Conservation (phyloP, 108 stramenopile genomes). For the Skeletonema tropicum region DNA sequence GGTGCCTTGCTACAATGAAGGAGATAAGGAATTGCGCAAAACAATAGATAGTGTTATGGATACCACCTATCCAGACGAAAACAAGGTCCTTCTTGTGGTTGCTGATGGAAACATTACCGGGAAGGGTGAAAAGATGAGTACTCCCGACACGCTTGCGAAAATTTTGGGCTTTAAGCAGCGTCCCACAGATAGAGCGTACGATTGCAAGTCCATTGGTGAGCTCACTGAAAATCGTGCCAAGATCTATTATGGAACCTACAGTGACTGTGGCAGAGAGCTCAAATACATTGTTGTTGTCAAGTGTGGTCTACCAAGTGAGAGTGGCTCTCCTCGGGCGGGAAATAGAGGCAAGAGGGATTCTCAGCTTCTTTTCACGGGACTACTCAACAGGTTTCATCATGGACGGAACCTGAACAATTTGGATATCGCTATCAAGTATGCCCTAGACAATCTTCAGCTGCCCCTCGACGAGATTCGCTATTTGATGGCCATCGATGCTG, state of each 20-base stretch:
- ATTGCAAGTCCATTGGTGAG: slow-evolving; percentile 59
- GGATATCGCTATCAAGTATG: slow-evolving; percentile 52
- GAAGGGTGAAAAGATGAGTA: slow-evolving; percentile 47
- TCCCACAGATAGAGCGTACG: slow-evolving; percentile 42
- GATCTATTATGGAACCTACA: slow-evolving; percentile 52
- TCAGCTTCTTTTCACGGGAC: slow-evolving; percentile 54
- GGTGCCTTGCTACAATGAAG: slow-evolving; percentile 73
- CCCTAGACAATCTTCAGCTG: slow-evolving; percentile 50
- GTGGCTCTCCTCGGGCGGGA: slow-evolving; percentile 48
- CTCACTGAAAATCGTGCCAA: slow-evolving; percentile 49
- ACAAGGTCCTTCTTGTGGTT: slow-evolving; percentile 61
- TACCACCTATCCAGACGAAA: slow-evolving; percentile 58
- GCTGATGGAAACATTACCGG: slow-evolving; percentile 70
- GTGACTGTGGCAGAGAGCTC: slow-evolving; percentile 46
- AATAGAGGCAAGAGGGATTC: slow-evolving; percentile 70
- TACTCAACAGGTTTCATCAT: slow-evolving; percentile 62
- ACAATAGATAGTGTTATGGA: slow-evolving; percentile 62
- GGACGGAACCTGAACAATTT: slow-evolving; percentile 51
- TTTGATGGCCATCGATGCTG: slow-evolving; percentile 67
- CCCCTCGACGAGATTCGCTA: slow-evolving; percentile 56
- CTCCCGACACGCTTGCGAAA: slow-evolving; percentile 35
- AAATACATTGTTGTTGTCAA: slow-evolving; percentile 68
- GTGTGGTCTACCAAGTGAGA: slow-evolving; percentile 48
- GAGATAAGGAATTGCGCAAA: slow-evolving; percentile 59
- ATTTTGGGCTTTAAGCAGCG: slow-evolving; percentile 52